Conservation (phyloP, 768 basidiomycete species). For the Lactarius psammicola region DNA sequence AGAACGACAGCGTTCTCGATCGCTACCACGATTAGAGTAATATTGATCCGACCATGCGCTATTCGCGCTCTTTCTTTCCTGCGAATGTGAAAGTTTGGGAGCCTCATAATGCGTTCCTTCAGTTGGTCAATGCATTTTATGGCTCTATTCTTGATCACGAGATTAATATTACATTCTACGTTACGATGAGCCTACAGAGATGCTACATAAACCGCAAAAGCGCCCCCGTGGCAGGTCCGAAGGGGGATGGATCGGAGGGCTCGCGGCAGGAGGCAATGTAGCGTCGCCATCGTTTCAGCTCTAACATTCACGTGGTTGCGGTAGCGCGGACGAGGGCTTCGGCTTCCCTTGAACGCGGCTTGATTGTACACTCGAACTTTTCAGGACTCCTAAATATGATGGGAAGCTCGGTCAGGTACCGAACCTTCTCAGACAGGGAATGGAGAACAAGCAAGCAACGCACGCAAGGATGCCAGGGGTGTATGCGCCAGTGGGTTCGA, state of each 20-base stretch:
- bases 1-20: neutral
- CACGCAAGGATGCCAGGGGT: conserved; percentile 28
- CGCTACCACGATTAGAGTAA: neutral
- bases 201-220: neutral
- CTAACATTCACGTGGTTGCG: conserved; percentile 1
- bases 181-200: neutral
- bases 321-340: conserved; percentile 24
- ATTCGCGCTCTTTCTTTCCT: neutral
- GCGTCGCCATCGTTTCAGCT: neutral
- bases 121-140: too few species aligned
- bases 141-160: neutral
- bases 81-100: neutral
- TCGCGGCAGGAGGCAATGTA: neutral
- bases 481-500: conserved; percentile 26
- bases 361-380: conserved; percentile 25
- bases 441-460: neutral
- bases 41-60: neutral
- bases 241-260: too few species aligned
- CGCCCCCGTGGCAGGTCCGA: neutral
- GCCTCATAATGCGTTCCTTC: neutral
- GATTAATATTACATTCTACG: neutral
- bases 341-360: conserved; percentile 26
- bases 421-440: neutral
- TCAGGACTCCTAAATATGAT: conserved; percentile 25
- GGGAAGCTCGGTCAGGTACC: neutral